A percentile compares a stretch with the other conserved stretches of the same genome.
These are phyloP conservation scores for Sparassis latifolia DNA, from an alignment of 1,284 basidiomycete genomes.

Conservation along the genomic window DNA sequence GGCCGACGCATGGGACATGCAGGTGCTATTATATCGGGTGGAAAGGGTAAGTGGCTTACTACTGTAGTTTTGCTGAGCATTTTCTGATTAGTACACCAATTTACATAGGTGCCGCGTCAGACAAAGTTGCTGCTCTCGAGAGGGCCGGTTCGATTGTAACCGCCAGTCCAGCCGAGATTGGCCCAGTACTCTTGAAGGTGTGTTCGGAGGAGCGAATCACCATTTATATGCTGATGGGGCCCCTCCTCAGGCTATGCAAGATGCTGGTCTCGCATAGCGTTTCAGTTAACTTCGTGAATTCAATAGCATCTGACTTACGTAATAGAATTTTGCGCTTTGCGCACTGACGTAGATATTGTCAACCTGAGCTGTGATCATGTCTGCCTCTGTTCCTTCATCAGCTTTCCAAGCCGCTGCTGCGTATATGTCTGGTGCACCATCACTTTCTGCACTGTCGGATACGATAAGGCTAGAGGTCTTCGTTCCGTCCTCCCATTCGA, in stretches of 20 bases:
- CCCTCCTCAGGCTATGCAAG: slow-evolving; percentile 68
- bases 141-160: slow-evolving; percentile 93
- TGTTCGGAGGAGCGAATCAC: slow-evolving; percentile 13
- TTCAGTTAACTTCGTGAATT: not conserved
- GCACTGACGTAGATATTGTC: slow-evolving; percentile 1
- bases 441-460: slow-evolving; percentile 46
- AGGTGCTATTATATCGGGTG: slow-evolving; percentile 96
- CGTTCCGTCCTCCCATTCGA: slow-evolving; percentile 4
- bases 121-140: slow-evolving; percentile 94
- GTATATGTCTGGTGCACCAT: slow-evolving; percentile 54
- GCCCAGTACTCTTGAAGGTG: slow-evolving; percentile 81
- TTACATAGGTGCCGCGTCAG: slow-evolving; percentile 73
- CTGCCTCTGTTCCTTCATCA: slow-evolving; percentile 36
- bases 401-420: slow-evolving; percentile 54
- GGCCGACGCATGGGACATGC: slow-evolving; percentile 99
- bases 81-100: not conserved
- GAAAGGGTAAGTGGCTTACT: slow-evolving; percentile 66
- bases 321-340: slow-evolving; percentile 20
- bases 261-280: slow-evolving; percentile 68
- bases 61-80: not conserved
- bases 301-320: slow-evolving; percentile 19
- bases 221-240: not conserved
- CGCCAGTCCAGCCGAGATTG: slow-evolving; percentile 95
- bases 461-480: slow-evolving; percentile 70
- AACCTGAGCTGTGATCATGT: slow-evolving; percentile 12